Conservation (phyloP, 768 basidiomycete genomes). For the Tylopilus intermedius region DNA sequence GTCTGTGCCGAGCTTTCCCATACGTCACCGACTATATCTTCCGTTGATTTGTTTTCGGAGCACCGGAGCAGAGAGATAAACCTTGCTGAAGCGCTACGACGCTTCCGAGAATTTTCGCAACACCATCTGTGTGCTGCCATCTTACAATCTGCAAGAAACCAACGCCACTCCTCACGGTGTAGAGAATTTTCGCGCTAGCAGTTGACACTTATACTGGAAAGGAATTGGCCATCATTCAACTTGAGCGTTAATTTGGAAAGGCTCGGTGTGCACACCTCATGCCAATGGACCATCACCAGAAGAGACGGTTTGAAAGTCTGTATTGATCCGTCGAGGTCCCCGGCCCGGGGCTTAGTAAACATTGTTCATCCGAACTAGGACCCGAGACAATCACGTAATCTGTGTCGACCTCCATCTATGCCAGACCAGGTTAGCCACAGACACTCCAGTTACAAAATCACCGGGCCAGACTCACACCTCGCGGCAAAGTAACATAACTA, state of each 20-base stretch:
- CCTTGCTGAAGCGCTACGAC: not conserved
- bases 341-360: too few species aligned
- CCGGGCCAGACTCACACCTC: not conserved
- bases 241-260: not conserved
- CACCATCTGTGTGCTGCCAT: not conserved
- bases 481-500: not conserved
- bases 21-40: not conserved
- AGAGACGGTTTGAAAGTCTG: not conserved
- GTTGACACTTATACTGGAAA: not conserved
- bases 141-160: not conserved
- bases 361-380: not conserved
- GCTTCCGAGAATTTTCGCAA: not conserved
- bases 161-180: not conserved
- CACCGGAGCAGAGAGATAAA: not conserved
- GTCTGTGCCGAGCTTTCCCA: not conserved
- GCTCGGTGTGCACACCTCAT: not conserved
- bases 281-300: not conserved
- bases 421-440: not conserved
- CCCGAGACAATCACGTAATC: not conserved
- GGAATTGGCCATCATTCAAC: not conserved
- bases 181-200: not conserved
- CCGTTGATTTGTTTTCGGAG: not conserved
- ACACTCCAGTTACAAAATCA: not conserved
- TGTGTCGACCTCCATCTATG: not conserved
- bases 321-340: not conserved